Evolutionary conservation across 176 grass and related monocot genomes (phyloP).

Genomic region (Thinopyrum elongatum): DNA sequence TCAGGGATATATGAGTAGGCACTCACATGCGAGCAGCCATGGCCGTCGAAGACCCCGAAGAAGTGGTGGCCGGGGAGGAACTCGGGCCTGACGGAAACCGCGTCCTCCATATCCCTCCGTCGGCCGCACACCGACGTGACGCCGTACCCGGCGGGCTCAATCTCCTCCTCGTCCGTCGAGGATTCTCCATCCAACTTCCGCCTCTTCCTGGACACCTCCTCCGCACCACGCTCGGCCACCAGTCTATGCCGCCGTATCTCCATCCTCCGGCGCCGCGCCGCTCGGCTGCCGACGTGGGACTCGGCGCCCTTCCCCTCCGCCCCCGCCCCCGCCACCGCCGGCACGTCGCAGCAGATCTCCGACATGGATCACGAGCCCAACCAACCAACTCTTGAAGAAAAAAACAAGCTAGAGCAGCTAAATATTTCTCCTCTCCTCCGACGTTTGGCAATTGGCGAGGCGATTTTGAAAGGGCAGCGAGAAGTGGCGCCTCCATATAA

Average conservation of each 20-base stretch:
- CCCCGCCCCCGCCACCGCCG: neutral
- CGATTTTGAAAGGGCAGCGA: neutral
- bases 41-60: constrained; percentile 89
- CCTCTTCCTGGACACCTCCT: constrained; percentile 32
- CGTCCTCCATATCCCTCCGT: constrained; percentile 91
- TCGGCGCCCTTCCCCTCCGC: constrained; percentile 20
- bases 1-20: no score
- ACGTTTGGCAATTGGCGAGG: neutral
- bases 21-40: constrained; percentile 92
- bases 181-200: neutral
- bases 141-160: constrained; percentile 42
- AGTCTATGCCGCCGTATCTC: constrained; percentile 57
- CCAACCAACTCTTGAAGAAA: neutral
- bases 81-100: constrained; percentile 37
- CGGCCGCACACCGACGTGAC: constrained; percentile 66
- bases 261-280: constrained; percentile 55
- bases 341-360: constrained; percentile 50
- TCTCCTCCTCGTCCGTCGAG: neutral
- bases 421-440: neutral
- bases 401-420: neutral
- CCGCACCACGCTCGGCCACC: neutral
- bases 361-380: constrained; percentile 9
- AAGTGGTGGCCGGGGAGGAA: constrained; percentile 69
- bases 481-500: constrained; percentile 24
- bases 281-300: constrained; percentile 25